Evolutionary conservation across 1,284 basidiomycete genomes (phyloP), one percentile per base, ranked within the genome.

Genomic region (Microbotryum silenes-acaulis): DNA sequence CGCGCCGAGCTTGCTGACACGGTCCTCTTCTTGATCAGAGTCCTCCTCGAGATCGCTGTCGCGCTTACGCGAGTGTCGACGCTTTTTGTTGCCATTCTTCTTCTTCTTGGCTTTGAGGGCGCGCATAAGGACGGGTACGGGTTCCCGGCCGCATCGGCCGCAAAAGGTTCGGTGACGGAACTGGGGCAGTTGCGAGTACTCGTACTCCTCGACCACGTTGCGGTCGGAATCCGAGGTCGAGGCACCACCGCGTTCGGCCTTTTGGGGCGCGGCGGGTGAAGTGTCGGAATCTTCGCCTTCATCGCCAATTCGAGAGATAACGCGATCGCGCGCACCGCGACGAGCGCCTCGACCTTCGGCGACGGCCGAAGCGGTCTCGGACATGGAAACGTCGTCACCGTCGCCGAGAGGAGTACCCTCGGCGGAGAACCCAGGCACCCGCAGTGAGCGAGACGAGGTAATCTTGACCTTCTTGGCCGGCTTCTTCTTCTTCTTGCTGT

Each of bases 1-100:
- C 0, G 67, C 59, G 8, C 67, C 67, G n/a, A 57, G 52, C 51
- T 53, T 55, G 10, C 21, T 21, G 44, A 61, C 49, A 25, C 54
- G 50, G 6, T 31, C 54, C 18, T n/a, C 29, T 45, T 61, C 59
- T 21, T 56, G 27, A 3, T 64, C 63, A 14, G 63, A 45, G 49
- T 60, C 59, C 21, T 57, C 48, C 37, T 29, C 31, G 37, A 61
- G 53, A 20, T 58, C 59, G 31, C 54, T 49, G 25, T 31, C 29
- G 14, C 18, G 21, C 55, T 60, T 54, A 10, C 49, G 25, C 33
- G 25, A 25, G 16, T 20, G 23, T n/a, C 29, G 16, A 37, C 46
- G 25, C 27, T 27, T 20, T 14, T 37, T 25, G 3, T 49, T 23
- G 3, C 54, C 51, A 5, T 42, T 31, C 50, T 57, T 49, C 55